phyloP scores from a whole-genome alignment of 805 yeast genomes.

The Lipomyces orientalis region DNA sequence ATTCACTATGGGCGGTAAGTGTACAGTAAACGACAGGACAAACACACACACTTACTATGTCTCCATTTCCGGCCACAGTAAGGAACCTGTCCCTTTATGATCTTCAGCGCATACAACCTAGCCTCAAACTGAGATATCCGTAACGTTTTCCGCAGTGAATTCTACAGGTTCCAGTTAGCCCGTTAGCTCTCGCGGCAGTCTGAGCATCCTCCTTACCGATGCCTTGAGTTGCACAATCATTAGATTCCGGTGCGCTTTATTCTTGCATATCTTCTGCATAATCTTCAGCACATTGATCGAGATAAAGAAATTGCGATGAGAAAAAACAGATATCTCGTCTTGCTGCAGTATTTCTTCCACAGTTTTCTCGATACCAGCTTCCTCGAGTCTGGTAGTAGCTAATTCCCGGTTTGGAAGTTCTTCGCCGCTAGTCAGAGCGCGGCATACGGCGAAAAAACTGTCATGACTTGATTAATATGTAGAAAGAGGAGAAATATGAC shows the following conservation, averaged over 20 bases:
- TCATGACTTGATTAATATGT: not conserved
- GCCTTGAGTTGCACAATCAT: constrained; percentile 48
- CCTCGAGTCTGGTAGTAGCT: constrained; percentile 7
- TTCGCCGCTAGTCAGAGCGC: constrained; percentile 27
- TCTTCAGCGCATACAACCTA: constrained; percentile 71
- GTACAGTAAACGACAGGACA: not conserved
- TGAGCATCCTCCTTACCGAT: constrained; percentile 1
- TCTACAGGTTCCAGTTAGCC: constrained; percentile 5
- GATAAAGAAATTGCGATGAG: constrained; percentile 41
- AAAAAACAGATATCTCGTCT: constrained; percentile 35
- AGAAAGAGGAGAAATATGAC: not conserved
- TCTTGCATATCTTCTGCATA: constrained; percentile 63
- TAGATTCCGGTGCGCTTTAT: constrained; percentile 75
- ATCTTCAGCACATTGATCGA: constrained; percentile 58
- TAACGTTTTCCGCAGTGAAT: constrained; percentile 59
- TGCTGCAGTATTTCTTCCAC: constrained; percentile 18
- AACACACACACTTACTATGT: constrained; percentile 51
- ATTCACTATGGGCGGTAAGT: constrained; percentile 48
- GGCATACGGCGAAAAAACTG: constrained; percentile 40
- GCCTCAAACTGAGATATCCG: constrained; percentile 65
- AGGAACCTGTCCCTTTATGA: constrained; percentile 80
- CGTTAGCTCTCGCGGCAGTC: not conserved
- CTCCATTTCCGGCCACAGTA: constrained; percentile 96
- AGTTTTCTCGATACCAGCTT: constrained; percentile 9
- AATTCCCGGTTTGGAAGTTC: constrained; percentile 24